These are phyloP conservation scores for Brassica nigra DNA, from an alignment of 345 rosid species.

Conservation along the genomic window DNA sequence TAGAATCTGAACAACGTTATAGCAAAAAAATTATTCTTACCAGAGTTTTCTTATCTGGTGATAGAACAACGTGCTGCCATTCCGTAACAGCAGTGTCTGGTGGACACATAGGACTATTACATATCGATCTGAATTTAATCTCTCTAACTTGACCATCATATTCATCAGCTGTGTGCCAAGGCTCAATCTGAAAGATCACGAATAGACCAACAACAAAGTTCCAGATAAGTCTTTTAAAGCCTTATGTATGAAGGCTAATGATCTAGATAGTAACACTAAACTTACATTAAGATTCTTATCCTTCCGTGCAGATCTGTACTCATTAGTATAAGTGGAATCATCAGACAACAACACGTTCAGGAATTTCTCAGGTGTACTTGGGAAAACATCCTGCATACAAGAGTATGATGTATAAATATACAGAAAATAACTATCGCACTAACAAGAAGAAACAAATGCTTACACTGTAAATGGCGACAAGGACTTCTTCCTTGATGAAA, in stretches of 20 bases:
- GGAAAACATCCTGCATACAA: constrained; percentile 65
- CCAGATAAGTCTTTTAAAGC: constrained; percentile 4
- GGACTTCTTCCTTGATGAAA: constrained; percentile 87
- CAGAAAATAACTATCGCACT: constrained; percentile 10
- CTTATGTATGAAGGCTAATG: background rate
- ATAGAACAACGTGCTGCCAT: constrained; percentile 80
- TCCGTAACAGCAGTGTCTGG: constrained; percentile 97
- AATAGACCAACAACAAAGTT: constrained; percentile 10
- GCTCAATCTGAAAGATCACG: constrained; percentile 70
- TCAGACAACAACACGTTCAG: constrained; percentile 64
- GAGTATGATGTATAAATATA: background rate
- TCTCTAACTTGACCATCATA: constrained; percentile 98
- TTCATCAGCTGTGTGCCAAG: constrained; percentile 88
- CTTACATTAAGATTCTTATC: constrained; percentile 83
- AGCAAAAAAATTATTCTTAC: constrained; percentile 42
- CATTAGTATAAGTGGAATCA: constrained; percentile 61
- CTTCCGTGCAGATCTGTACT: constrained; percentile 70
- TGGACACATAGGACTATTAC: constrained; percentile 98
- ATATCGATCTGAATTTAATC: constrained; percentile 74
- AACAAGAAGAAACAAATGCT: constrained; percentile 17
- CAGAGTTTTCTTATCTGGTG: constrained; percentile 75
- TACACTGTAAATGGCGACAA: constrained; percentile 71
- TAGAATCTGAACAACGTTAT: constrained; percentile 14
- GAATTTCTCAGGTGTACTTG: constrained; percentile 75
- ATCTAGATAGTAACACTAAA: constrained; percentile 10